phyloP scores from a whole-genome alignment of 345 rosid genomes.

The Turnera subulata region DNA sequence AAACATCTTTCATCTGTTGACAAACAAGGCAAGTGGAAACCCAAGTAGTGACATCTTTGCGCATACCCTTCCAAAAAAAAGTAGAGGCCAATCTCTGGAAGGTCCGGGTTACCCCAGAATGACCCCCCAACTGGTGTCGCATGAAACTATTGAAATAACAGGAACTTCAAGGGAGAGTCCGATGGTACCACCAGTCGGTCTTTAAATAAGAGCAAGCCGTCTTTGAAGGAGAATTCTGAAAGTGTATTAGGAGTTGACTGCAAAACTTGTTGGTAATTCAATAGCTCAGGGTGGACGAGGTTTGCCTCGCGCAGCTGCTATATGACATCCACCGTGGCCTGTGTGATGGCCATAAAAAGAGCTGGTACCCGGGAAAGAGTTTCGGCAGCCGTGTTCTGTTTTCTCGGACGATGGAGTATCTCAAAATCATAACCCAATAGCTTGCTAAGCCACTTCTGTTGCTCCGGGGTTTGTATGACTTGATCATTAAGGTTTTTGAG shows the following conservation, averaged over 20 bases:
- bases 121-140: background rate
- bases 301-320: no score
- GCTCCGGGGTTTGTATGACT: background rate
- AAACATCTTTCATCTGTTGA: background rate
- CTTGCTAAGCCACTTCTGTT: background rate
- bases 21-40: background rate
- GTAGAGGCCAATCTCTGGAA: background rate
- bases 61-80: background rate
- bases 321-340: background rate
- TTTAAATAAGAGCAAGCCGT: no score
- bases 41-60: background rate
- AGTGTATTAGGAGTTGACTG: no score
- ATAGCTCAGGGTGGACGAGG: no score
- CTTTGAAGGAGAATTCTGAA: no score
- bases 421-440: background rate
- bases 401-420: background rate
- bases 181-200: no score
- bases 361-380: background rate
- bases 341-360: background rate
- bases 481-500: background rate
- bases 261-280: no score
- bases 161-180: no score
- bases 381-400: background rate
- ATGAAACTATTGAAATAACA: no score
- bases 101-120: background rate